Conservation (phyloP, 2,329 filamentous ascomycete species). For the Verticillium nonalfalfae region DNA sequence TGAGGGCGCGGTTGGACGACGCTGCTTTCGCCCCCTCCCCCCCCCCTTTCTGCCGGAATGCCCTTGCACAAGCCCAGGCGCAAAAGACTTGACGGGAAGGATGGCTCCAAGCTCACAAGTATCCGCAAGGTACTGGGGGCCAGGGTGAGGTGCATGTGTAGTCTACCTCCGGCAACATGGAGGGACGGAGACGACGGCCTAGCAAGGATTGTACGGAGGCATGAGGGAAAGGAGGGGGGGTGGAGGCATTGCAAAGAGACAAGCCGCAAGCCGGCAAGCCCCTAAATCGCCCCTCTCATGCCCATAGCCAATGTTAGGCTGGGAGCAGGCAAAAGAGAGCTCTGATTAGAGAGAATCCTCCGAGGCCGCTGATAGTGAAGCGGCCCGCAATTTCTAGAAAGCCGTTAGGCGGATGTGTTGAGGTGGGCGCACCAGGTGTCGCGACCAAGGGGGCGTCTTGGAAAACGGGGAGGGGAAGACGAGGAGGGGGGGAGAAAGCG, state of each 20-base stretch:
- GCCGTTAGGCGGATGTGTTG: slow-evolving; percentile 37
- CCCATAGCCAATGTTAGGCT: slow-evolving; percentile 22
- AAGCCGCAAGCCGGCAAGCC: slow-evolving; percentile 11
- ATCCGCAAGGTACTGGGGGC: slow-evolving; percentile 1
- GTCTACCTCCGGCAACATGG: slow-evolving; percentile 21
- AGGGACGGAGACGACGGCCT: slow-evolving; percentile 20
- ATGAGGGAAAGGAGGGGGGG: slow-evolving; percentile 10
- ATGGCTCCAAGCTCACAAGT: slow-evolving; percentile 3
- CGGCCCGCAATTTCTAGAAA: slow-evolving; percentile 39
- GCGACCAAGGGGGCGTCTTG: slow-evolving; percentile 17
- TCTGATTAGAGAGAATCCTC: slow-evolving; percentile 40
- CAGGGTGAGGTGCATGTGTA: not conserved
- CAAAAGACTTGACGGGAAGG: slow-evolving; percentile 9
- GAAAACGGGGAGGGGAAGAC: slow-evolving; percentile 14
- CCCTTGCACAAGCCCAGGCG: slow-evolving; percentile 11
- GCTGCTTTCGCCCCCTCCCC: too few relatives aligned
- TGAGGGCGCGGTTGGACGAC: too few relatives aligned
- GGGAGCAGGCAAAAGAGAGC: slow-evolving; percentile 19
- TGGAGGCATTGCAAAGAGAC: not conserved
- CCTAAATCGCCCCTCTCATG: slow-evolving; percentile 2
- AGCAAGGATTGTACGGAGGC: slow-evolving; percentile 18
- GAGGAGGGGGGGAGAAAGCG: slow-evolving; percentile 20
- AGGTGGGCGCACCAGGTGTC: slow-evolving; percentile 18
- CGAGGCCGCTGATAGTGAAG: slow-evolving; percentile 28
- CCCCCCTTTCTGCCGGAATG: slow-evolving; percentile 13